Percentiles rank a stretch among this genome's conserved stretches.
These are phyloP conservation scores for Bipolaris oryzae DNA, from an alignment of 2,329 filamentous ascomycete species.

Conservation along the genomic window DNA sequence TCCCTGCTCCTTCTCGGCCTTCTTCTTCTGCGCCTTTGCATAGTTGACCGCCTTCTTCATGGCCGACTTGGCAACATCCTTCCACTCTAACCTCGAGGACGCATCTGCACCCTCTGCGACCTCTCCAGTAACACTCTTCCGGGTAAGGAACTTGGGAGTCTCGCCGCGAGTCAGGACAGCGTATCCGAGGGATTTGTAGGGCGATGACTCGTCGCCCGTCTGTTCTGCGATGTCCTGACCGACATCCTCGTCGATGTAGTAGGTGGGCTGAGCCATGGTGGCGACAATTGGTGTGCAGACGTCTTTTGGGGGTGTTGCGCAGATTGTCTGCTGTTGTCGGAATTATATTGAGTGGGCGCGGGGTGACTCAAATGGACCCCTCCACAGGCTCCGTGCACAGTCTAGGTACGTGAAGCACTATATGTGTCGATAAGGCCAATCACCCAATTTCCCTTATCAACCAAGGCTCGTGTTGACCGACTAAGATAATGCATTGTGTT, in stretches of 20 bases:
- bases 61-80: slow-evolving; percentile 80
- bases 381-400: slow-evolving; percentile 19
- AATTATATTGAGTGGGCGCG: slow-evolving; percentile 37
- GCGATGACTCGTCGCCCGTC: slow-evolving; percentile 73
- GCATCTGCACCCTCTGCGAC: slow-evolving; percentile 60
- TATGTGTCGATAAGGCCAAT: slow-evolving; percentile 25
- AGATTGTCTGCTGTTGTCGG: slow-evolving; percentile 23
- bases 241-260: slow-evolving; percentile 81
- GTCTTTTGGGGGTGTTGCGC: slow-evolving; percentile 20
- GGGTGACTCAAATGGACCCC: slow-evolving; percentile 31
- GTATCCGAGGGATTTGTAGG: slow-evolving; percentile 80
- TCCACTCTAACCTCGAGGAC: slow-evolving; percentile 72
- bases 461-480: slow-evolving; percentile 7
- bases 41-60: slow-evolving; percentile 82
- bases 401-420: slow-evolving; percentile 20
- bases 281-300: slow-evolving; percentile 31
- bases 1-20: slow-evolving; percentile 78
- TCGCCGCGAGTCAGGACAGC: slow-evolving; percentile 76
- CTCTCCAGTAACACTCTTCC: slow-evolving; percentile 58
- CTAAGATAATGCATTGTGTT: neutral
- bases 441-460: slow-evolving; percentile 20
- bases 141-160: slow-evolving; percentile 68
- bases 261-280: slow-evolving; percentile 51
- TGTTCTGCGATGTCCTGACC: slow-evolving; percentile 70
- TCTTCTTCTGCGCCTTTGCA: slow-evolving; percentile 80